phyloP scores from a whole-genome alignment of 768 basidiomycete genomes.

The Mycena vitilis region DNA sequence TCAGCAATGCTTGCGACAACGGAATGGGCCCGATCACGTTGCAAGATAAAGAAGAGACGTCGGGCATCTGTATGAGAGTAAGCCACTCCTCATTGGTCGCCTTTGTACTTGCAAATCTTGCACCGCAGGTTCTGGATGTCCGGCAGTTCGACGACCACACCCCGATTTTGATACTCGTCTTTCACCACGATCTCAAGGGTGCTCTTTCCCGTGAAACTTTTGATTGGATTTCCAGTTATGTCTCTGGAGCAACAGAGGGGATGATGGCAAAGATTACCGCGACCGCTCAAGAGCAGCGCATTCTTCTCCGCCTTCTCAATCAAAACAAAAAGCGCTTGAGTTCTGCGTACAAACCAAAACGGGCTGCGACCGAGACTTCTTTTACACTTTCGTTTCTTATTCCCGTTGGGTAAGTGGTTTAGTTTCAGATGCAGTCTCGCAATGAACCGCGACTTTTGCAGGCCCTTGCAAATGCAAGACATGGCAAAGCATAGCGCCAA shows the following conservation, averaged over 20 bases:
- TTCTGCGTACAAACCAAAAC: constrained; percentile 27
- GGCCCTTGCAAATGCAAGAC: constrained; percentile 25
- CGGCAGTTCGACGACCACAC: constrained; percentile 26
- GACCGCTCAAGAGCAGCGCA: constrained; percentile 30
- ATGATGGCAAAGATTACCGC: constrained; percentile 16
- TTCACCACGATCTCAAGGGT: constrained; percentile 8
- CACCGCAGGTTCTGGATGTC: constrained; percentile 21
- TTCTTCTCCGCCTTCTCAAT: constrained; percentile 33
- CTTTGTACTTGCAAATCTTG: not conserved
- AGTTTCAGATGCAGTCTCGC: not conserved
- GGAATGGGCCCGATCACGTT: constrained; percentile 3
- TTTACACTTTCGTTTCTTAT: constrained; percentile 33
- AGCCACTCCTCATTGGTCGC: not conserved
- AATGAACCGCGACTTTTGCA: not conserved
- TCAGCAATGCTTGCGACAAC: constrained; percentile 18
- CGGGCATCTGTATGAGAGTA: constrained; percentile 29
- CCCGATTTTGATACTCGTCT: constrained; percentile 20
- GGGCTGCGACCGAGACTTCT: constrained; percentile 25
- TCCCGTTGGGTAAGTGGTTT: constrained; percentile 26
- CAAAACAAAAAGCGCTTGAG: constrained; percentile 30
- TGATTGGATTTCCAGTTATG: constrained; percentile 12
- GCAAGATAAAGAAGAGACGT: constrained; percentile 20
- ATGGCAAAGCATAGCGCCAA: constrained; percentile 31
- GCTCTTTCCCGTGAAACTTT: constrained; percentile 18
- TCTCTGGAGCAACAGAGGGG: not conserved